These are phyloP conservation scores for Antrodiella citrinella DNA, from an alignment of 768 basidiomycete genomes.

Conservation along the genomic window DNA sequence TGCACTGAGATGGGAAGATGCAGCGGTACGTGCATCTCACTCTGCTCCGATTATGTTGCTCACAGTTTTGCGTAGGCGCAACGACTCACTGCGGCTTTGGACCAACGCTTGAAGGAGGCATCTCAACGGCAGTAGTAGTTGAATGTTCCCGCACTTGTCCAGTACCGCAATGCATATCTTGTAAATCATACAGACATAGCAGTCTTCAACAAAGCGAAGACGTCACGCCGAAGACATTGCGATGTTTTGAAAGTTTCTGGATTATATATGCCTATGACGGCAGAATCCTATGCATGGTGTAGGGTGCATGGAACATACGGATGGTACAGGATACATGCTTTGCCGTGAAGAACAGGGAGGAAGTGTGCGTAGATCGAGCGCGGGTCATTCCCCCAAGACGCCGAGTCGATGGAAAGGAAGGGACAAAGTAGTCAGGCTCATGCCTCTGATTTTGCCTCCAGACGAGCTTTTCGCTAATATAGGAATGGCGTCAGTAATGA, in stretches of 20 bases:
- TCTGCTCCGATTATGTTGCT: background rate
- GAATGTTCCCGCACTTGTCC: background rate
- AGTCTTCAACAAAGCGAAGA: background rate
- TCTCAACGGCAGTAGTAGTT: background rate
- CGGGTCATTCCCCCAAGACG: background rate
- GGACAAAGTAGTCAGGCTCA: conserved; percentile 6
- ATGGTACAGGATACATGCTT: conserved; percentile 4
- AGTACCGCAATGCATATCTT: background rate
- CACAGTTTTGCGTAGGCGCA: conserved; percentile 41
- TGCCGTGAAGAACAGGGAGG: background rate
- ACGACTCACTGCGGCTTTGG: conserved; percentile 57
- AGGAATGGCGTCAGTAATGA: background rate
- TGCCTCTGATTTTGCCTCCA: conserved; percentile 48
- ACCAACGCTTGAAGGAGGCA: conserved; percentile 22
- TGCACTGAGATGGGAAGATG: conserved; percentile 73
- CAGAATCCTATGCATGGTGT: conserved; percentile 18
- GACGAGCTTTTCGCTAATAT: conserved; percentile 56
- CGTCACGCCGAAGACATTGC: too few relatives aligned
- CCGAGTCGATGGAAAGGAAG: background rate
- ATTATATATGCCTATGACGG: conserved; percentile 14
- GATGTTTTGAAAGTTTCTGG: conserved; percentile 22
- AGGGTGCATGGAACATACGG: conserved; percentile 18
- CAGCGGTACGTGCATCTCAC: conserved; percentile 45
- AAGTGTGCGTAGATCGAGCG: too few relatives aligned
- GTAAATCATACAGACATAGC: too few relatives aligned